Conservation (phyloP, 371 early-diverging fungal genomes). For the Blastocladiella emersonii region DNA sequence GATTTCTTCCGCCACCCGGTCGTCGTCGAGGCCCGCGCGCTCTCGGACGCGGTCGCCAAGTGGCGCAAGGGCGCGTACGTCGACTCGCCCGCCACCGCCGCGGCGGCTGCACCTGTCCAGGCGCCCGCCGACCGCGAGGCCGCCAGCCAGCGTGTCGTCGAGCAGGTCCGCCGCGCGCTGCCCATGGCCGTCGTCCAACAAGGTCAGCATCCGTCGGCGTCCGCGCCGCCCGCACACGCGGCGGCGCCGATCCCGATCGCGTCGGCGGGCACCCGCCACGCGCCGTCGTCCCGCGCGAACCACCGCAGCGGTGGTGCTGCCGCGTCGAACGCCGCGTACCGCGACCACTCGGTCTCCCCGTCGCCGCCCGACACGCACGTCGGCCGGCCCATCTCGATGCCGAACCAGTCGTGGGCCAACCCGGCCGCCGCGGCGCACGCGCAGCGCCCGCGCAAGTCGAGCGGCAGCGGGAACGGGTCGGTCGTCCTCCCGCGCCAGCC, state of each 20-base stretch:
- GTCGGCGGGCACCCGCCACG: background rate
- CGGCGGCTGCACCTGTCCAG: background rate
- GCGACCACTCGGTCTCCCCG: slow-evolving; percentile 4
- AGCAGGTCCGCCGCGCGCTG: background rate
- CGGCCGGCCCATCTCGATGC: background rate
- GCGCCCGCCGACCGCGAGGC: background rate
- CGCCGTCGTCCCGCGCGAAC: too few species aligned
- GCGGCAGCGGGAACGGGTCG: too few species aligned
- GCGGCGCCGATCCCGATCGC: background rate
- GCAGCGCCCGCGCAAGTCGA: too few species aligned
- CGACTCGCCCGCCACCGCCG: background rate
- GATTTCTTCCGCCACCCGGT: slow-evolving; percentile 80
- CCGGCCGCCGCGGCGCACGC: too few species aligned
- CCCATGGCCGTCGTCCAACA: background rate
- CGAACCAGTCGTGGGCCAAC: background rate
- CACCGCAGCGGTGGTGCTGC: too few species aligned
- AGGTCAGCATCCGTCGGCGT: background rate
- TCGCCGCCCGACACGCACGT: slow-evolving; percentile 12
- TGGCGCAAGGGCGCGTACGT: background rate
- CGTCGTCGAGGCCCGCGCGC: slow-evolving; percentile 14
- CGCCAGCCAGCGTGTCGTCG: background rate
- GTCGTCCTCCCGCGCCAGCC: background rate
- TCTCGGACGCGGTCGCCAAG: background rate
- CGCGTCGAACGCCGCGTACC: background rate
- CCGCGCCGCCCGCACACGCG: background rate